A percentile compares a stretch with the other conserved stretches of the same genome.
Conservation (phyloP, 2,329 filamentous ascomycete species). For the Aspergillus fructus region DNA sequence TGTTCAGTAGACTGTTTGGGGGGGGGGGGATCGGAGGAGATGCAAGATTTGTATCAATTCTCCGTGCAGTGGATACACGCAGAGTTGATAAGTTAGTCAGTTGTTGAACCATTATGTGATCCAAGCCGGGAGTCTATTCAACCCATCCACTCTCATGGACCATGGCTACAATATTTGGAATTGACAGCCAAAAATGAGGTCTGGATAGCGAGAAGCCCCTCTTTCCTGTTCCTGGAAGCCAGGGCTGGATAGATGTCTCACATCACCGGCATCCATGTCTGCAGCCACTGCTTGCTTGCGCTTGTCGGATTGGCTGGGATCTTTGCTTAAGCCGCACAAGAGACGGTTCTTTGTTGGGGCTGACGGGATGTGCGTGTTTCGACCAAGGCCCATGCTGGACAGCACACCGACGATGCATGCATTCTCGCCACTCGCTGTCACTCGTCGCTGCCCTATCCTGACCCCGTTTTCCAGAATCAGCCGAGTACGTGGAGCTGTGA, state of each 20-base stretch:
- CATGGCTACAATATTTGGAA: background rate
- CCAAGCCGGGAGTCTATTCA: background rate
- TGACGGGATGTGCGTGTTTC: background rate
- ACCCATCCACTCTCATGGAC: background rate
- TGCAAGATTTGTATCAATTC: background rate
- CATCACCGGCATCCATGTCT: background rate
- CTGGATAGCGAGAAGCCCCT: background rate
- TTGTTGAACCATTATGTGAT: background rate
- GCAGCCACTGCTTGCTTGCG: background rate
- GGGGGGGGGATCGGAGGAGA: background rate
- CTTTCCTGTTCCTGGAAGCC: background rate
- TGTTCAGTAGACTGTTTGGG: background rate
- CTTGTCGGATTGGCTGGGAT: background rate
- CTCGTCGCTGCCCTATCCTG: background rate
- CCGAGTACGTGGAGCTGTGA: background rate
- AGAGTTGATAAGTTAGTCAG: background rate
- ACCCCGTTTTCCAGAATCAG: background rate
- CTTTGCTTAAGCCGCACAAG: background rate
- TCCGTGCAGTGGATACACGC: background rate
- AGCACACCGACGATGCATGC: background rate
- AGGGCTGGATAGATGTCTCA: background rate
- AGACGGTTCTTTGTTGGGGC: background rate
- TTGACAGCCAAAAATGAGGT: background rate
- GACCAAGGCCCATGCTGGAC: background rate
- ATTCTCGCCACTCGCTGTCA: background rate